These are phyloP conservation scores for Lathyrus sativus DNA, from an alignment of 306 rosid species.

Conservation along the genomic window DNA sequence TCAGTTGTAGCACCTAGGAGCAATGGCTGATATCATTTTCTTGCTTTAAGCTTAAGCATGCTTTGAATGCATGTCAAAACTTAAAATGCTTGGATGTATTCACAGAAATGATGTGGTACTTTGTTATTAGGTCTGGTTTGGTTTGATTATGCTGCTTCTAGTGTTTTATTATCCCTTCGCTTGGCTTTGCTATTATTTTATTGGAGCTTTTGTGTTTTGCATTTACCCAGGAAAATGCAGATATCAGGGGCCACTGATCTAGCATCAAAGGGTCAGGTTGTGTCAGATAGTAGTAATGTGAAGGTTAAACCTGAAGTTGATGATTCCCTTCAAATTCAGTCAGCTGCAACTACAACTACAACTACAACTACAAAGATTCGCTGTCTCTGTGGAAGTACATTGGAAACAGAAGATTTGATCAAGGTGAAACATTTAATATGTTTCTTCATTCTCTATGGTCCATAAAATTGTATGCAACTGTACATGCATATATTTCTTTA, in stretches of 20 bases:
- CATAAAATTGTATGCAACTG: conserved; percentile 15
- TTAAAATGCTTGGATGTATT: conserved; percentile 20
- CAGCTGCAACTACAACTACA: conserved; percentile 46
- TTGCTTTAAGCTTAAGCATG: conserved; percentile 16
- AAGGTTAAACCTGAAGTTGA: conserved; percentile 81
- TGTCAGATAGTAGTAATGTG: conserved; percentile 77
- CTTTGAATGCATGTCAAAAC: conserved; percentile 23
- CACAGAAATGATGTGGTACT: conserved; percentile 10
- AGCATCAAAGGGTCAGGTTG: conserved; percentile 82
- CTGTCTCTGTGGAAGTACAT: conserved; percentile 81
- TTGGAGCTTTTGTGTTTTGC: conserved; percentile 31
- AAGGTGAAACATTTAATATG: conserved; percentile 56
- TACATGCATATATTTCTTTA: not conserved
- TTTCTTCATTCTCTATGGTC: conserved; percentile 29
- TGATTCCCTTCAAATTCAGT: conserved; percentile 57
- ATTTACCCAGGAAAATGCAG: conserved; percentile 85
- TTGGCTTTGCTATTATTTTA: conserved; percentile 17
- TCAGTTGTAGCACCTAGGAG: conserved; percentile 49
- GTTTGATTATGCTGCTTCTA: conserved; percentile 18
- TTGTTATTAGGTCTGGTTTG: conserved; percentile 26
- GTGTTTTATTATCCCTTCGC: conserved; percentile 5
- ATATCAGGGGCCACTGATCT: conserved; percentile 89
- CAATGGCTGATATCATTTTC: conserved; percentile 7
- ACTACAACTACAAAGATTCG: conserved; percentile 71
- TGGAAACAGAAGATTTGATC: conserved; percentile 84